Percentiles rank a stretch among this genome's conserved stretches.
phyloP scores from a whole-genome alignment of 345 rosid genomes.

The Stellera chamaejasme region DNA sequence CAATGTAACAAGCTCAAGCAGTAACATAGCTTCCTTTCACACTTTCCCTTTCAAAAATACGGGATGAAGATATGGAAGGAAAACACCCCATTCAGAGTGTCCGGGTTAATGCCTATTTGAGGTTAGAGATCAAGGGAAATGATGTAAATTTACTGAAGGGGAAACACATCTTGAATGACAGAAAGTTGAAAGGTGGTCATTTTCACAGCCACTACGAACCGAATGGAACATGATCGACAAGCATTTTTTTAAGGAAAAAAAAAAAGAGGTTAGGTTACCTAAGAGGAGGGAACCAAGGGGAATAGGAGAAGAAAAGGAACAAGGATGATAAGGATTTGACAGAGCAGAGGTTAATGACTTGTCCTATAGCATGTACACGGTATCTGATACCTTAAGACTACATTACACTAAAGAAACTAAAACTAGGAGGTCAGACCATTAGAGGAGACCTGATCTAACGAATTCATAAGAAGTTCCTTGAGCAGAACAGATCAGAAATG shows the following conservation, averaged over 20 bases:
- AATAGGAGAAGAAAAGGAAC: conserved; percentile 8
- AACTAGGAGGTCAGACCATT: conserved; percentile 7
- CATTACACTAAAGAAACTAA: conserved; percentile 4
- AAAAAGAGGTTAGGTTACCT: conserved; percentile 13
- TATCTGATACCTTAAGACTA: conserved; percentile 17
- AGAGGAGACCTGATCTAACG: conserved; percentile 3
- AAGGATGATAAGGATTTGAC: conserved; percentile 15
- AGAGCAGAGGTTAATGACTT: conserved; percentile 11
- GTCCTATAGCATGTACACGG: conserved; percentile 30
- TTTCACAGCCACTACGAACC: conserved; percentile 13
- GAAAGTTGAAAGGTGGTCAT: conserved; percentile 6
- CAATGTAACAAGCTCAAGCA: conserved; percentile 21
- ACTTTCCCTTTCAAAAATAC: conserved; percentile 54
- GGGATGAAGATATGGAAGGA: conserved; percentile 42
- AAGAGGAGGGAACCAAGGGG: conserved; percentile 10
- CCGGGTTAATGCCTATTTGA: conserved; percentile 20
- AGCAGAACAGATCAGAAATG: conserved; percentile 9
- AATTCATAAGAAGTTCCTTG: conserved; percentile 4
- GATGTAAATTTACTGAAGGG: conserved; percentile 10
- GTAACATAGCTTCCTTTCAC: conserved; percentile 32
- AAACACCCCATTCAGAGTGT: conserved; percentile 15
- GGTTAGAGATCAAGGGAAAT: conserved; percentile 14
- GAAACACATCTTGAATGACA: not conserved
- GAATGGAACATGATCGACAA: conserved; percentile 2
- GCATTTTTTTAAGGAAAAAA: conserved; percentile 1